Conservation (phyloP, 1,284 basidiomycete species). For the Rhodotorula sp. region DNA sequence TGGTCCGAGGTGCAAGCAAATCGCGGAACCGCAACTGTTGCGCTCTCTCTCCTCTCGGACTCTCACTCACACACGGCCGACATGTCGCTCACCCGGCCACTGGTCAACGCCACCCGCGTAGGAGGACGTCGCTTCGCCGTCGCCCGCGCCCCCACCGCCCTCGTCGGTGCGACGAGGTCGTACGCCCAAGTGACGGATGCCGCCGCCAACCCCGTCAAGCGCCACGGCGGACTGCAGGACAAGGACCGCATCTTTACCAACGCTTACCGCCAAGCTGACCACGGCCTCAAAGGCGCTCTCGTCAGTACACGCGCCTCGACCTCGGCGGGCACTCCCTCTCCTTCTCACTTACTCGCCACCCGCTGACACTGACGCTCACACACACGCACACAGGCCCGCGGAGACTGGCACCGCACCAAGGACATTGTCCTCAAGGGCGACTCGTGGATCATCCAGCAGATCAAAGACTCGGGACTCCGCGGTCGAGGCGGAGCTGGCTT, state of each 20-base stretch:
- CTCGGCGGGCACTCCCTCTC: background rate
- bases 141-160: background rate
- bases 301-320: slow-evolving; percentile 50
- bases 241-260: slow-evolving; percentile 68
- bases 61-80: background rate
- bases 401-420: slow-evolving; percentile 97
- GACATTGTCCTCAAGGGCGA: slow-evolving; percentile 94
- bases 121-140: slow-evolving; percentile 7
- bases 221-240: slow-evolving; percentile 76
- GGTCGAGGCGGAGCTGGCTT: slow-evolving; percentile 97
- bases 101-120: slow-evolving; percentile 10
- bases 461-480: slow-evolving; percentile 93
- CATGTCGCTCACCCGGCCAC: slow-evolving; percentile 1
- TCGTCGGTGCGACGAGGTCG: background rate
- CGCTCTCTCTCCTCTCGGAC: too few relatives aligned
- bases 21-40: too few relatives aligned
- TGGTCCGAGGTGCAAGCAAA: too few relatives aligned
- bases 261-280: slow-evolving; percentile 76
- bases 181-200: slow-evolving; percentile 39
- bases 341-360: background rate
- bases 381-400: slow-evolving; percentile 64
- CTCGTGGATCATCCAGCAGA: slow-evolving; percentile 85
- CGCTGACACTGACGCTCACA: background rate
- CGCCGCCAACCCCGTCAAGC: slow-evolving; percentile 28
- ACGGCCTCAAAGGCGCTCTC: slow-evolving; percentile 82